Base-by-base conservation (phyloP, 2,329 filamentous ascomycete species). In the Ophiostoma populinum region DNA sequence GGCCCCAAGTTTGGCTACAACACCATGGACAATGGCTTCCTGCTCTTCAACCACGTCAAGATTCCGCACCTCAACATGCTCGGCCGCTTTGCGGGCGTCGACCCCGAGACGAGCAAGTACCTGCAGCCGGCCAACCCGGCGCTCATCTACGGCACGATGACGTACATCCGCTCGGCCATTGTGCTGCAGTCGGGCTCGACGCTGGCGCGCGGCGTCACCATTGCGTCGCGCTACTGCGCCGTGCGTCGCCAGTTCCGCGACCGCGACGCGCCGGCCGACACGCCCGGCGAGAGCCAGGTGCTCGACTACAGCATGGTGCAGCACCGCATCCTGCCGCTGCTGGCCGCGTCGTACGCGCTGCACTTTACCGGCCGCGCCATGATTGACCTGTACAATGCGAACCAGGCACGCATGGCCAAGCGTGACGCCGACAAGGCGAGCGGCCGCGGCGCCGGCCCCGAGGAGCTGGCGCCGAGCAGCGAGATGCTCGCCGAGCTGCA, bases 281-380 rank as follows among this genome's bases (percentile, higher is more conserved):
- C 82, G 6, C 61, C 64, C 19, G 70, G 67, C 5, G 80, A 85
- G 57, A 82, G 74, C 50, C 75, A 77, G 46, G 80, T 85, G 2
- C 59, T 85, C 19, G 78, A 85, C 59, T 85, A 85, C 55, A 80
- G 77, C 42, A 83, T 81, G 71, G 79, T 85, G 7, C 78, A 83
- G 51, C 68, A 78, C 47, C 69, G 80, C 32, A 60, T 85, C 2
- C 58, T 85, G 77, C 28, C 80, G 1, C 61, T 85, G 3, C 59
- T 86, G 7, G 79, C 79, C 1, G 67, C 78, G 2, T 79, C 76
- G 2, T 85, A 78, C 43, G 79, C 80, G n/a, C 61, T 85, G 10
- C 77, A 82, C 53, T 85, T 83, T 49, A 83, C 80, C 15, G 79
- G 80, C 21, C 71, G 75, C 37, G 68, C 69, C 24, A 85, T 85